phyloP scores from a whole-genome alignment of 768 basidiomycete genomes.

The Porpolomopsis calyptriformis region DNA sequence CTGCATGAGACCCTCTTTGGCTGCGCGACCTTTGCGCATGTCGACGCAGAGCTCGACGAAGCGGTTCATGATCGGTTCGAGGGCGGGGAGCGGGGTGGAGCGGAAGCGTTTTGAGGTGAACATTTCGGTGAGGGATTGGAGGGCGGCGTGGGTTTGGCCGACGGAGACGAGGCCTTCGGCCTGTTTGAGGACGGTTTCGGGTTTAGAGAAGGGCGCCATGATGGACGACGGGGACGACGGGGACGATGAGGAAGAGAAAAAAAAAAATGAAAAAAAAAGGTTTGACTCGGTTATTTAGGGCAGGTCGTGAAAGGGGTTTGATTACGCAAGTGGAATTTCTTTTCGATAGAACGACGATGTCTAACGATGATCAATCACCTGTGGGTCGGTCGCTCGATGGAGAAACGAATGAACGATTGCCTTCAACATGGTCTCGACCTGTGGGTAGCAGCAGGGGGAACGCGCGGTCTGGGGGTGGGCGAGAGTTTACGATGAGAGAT shows the following conservation, averaged over 20 bases:
- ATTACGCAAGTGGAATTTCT: neutral
- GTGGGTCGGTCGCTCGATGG: slow-evolving; percentile 42
- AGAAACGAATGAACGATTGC: slow-evolving; percentile 36
- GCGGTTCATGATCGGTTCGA: slow-evolving; percentile 93
- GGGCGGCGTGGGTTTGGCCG: slow-evolving; percentile 80
- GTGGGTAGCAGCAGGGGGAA: slow-evolving; percentile 8
- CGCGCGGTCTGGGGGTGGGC: neutral
- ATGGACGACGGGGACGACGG: neutral
- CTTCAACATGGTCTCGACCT: slow-evolving; percentile 34
- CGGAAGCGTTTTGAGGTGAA: slow-evolving; percentile 91
- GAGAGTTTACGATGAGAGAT: neutral
- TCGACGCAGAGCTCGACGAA: slow-evolving; percentile 96
- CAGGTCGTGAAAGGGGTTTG: neutral
- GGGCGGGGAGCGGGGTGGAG: slow-evolving; percentile 73
- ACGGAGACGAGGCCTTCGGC: slow-evolving; percentile 92
- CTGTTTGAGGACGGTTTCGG: slow-evolving; percentile 84
- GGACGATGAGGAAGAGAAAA: no score
- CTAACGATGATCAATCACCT: slow-evolving; percentile 18
- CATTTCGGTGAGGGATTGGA: slow-evolving; percentile 86
- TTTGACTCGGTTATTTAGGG: neutral
- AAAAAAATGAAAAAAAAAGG: no score
- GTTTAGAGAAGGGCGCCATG: slow-evolving; percentile 91
- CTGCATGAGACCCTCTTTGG: slow-evolving; percentile 92
- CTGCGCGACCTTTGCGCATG: slow-evolving; percentile 85
- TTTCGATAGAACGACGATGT: slow-evolving; percentile 30